phyloP scores from a whole-genome alignment of 345 rosid genomes.

The Linum tenue region DNA sequence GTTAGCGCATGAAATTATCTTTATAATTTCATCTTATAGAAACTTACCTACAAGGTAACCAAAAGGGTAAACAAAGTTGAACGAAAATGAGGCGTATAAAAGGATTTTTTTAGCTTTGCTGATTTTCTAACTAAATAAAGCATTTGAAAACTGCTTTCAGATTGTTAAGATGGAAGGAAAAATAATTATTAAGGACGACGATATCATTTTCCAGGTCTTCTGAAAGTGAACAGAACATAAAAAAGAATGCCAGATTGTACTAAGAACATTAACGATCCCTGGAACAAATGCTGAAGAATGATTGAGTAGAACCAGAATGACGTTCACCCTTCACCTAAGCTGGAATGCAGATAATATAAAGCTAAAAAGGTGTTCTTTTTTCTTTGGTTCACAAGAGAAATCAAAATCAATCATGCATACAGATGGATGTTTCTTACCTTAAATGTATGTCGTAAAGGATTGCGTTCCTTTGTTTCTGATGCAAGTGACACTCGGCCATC shows the following conservation, averaged over 20 bases:
- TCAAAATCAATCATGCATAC: neutral
- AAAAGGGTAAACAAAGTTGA: neutral
- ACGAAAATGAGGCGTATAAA: neutral
- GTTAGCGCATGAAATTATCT: constrained; percentile 33
- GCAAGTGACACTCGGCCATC: constrained; percentile 74
- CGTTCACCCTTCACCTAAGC: neutral
- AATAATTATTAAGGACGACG: neutral
- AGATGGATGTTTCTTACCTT: constrained; percentile 40
- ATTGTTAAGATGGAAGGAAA: neutral
- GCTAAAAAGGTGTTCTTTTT: neutral
- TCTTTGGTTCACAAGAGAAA: neutral
- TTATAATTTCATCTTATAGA: constrained; percentile 24
- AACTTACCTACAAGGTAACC: constrained; percentile 1
- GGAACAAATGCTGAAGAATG: neutral
- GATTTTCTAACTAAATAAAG: neutral
- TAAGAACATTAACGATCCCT: neutral
- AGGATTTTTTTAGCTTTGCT: neutral
- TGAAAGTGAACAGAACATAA: neutral
- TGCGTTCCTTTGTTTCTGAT: constrained; percentile 74
- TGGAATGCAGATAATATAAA: neutral
- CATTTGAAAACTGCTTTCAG: neutral
- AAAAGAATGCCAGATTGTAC: neutral
- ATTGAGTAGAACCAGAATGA: neutral
- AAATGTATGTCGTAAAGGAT: constrained; percentile 89
- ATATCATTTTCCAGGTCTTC: neutral